Evolutionary conservation across 805 yeast species (phyloP).

Genomic region (Myxozyma geophila): DNA sequence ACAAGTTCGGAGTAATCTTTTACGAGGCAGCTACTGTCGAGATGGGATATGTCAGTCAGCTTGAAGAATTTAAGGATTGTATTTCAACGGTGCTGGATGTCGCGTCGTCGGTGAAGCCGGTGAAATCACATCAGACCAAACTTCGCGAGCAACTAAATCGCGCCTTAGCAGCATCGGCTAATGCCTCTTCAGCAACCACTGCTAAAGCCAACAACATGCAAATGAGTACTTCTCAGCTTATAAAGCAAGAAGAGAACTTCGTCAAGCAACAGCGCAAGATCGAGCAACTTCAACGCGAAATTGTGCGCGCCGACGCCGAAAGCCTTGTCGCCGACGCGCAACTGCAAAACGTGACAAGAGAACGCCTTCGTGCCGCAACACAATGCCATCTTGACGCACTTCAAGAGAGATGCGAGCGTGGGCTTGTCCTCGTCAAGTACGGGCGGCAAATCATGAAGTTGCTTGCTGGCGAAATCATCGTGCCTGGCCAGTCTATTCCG

Average conservation of each 20-base stretch:
- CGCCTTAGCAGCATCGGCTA: constrained; percentile 7
- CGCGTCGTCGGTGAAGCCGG: constrained; percentile 85
- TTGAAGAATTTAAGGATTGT: constrained; percentile 84
- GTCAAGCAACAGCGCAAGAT: constrained; percentile 57
- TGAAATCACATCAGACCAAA: constrained; percentile 79
- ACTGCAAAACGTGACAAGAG: constrained; percentile 84
- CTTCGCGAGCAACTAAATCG: constrained; percentile 80
- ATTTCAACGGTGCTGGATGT: constrained; percentile 81
- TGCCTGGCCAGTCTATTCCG: constrained; percentile 25
- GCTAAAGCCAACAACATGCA: not conserved
- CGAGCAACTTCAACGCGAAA: constrained; percentile 80
- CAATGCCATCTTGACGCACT: constrained; percentile 83
- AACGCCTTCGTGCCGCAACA: constrained; percentile 82
- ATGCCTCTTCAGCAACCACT: not conserved
- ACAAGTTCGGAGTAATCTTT: constrained; percentile 80
- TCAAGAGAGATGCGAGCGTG: constrained; percentile 83
- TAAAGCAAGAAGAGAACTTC: constrained; percentile 45
- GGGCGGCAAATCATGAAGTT: constrained; percentile 85
- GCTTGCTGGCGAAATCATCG: constrained; percentile 54
- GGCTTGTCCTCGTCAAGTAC: constrained; percentile 84
- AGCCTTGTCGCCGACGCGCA: constrained; percentile 91
- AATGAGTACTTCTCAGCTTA: not conserved
- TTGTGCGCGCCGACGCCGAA: constrained; percentile 91
- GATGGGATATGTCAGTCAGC: constrained; percentile 74
- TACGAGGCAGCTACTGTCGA: constrained; percentile 85